A percentile compares a stretch with the other conserved stretches of the same genome.
These are phyloP conservation scores for Musa beccarii DNA, from an alignment of 176 grass and related monocot species.

Conservation along the genomic window DNA sequence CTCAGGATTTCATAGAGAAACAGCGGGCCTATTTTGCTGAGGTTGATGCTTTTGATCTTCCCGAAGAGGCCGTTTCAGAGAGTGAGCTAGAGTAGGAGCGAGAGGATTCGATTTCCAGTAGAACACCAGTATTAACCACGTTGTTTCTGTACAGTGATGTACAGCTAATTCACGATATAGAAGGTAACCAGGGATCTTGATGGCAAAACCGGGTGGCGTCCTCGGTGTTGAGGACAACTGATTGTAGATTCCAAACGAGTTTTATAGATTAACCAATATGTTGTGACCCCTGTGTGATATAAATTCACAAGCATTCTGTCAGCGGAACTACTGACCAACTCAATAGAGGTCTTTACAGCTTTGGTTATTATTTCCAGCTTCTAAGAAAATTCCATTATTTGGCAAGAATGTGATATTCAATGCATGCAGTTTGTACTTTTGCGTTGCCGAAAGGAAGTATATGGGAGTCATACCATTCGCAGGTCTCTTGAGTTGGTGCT, in stretches of 20 bases:
- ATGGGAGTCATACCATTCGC: no score
- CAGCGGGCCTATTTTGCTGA: conserved; percentile 43
- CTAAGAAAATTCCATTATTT: background rate
- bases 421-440: background rate
- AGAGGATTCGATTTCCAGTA: background rate
- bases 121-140: background rate
- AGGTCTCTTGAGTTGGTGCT: no score
- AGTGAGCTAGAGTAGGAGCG: conserved; percentile 26
- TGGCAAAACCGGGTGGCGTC: no score
- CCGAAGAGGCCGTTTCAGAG: conserved; percentile 36
- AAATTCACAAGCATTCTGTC: no score
- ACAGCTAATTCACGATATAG: no score
- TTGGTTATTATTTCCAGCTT: background rate
- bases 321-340: no score
- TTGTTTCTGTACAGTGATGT: conserved; percentile 4
- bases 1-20: conserved; percentile 42
- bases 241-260: no score
- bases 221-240: no score
- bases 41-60: conserved; percentile 44
- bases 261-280: no score
- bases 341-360: background rate
- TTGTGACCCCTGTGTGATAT: no score
- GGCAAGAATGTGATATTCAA: background rate
- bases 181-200: no score
- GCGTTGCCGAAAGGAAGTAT: background rate